Evolutionary conservation across 371 early-diverging fungal species (phyloP).

Genomic region (Syncephalastrum sp.): DNA sequence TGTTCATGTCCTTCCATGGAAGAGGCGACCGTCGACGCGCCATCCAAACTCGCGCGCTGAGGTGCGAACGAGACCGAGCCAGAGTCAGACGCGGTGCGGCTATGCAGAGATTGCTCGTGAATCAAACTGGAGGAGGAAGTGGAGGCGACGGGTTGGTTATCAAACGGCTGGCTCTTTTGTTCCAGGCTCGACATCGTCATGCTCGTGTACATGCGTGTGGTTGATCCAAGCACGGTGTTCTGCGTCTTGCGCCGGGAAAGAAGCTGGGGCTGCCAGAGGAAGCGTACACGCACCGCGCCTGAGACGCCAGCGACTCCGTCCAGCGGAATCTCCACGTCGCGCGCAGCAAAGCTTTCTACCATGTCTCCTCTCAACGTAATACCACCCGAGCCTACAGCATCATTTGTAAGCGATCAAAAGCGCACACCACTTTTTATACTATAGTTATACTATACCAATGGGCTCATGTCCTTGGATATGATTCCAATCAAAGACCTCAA

Average conservation of each 20-base stretch:
- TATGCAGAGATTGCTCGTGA: not conserved
- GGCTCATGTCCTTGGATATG: conserved; percentile 60
- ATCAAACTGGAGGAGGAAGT: not conserved
- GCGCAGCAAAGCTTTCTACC: conserved; percentile 39
- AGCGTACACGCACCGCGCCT: conserved; percentile 36
- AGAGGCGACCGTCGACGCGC: too few relatives aligned
- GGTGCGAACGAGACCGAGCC: too few relatives aligned
- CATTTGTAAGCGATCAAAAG: not conserved
- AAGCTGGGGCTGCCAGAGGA: conserved; percentile 49
- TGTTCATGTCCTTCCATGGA: too few relatives aligned
- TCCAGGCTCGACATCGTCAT: conserved; percentile 4
- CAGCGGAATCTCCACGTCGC: conserved; percentile 37
- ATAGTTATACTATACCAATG: conserved; percentile 28
- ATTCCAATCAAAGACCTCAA: conserved; percentile 89
- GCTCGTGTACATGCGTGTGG: conserved; percentile 16
- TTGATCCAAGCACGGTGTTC: conserved; percentile 35
- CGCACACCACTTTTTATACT: too few relatives aligned
- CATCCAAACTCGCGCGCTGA: too few relatives aligned
- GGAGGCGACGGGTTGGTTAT: not conserved
- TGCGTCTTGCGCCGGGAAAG: conserved; percentile 38
- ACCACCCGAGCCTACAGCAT: conserved; percentile 36
- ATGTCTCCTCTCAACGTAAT: conserved; percentile 40
- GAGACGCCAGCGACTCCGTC: conserved; percentile 44
- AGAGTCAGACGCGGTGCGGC: too few relatives aligned
- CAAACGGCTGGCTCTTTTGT: too few relatives aligned